Evolutionary conservation across 257 asterid genomes (phyloP).

Genomic region (Primulina tabacum): DNA sequence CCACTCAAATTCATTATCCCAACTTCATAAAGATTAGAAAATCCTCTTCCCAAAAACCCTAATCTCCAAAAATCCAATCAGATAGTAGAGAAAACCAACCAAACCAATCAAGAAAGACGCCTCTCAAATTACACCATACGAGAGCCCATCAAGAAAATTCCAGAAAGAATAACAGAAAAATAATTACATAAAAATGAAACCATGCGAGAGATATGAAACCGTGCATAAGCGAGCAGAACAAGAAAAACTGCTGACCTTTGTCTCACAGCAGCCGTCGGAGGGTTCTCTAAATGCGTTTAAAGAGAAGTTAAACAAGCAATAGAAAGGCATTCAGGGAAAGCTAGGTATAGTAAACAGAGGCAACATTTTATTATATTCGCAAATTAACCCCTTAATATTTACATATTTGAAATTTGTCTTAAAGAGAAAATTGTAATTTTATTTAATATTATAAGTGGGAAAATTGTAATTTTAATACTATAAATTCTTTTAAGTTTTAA

Average conservation of each 20-base stretch:
- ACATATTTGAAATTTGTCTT: background rate
- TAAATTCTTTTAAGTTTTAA: too few relatives aligned
- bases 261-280: constrained; percentile 22
- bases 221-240: background rate
- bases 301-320: constrained; percentile 1
- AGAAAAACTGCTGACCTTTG: constrained; percentile 7
- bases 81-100: background rate
- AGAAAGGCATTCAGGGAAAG: background rate
- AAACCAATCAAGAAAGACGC: background rate
- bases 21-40: constrained; percentile 3
- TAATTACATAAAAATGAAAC: background rate
- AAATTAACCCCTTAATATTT: background rate
- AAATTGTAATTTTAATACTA: too few relatives aligned
- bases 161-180: background rate
- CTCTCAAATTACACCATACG: background rate
- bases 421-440: too few relatives aligned
- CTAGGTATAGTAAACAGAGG: constrained; percentile 3
- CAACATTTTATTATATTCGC: background rate
- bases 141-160: background rate
- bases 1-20: background rate
- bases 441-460: too few relatives aligned
- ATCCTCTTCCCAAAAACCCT: constrained; percentile 22
- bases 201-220: background rate
- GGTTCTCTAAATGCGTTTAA: constrained; percentile 9
- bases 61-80: constrained; percentile 14